These are phyloP conservation scores for Saturnispora besseyi DNA, from an alignment of 805 yeast species.

Conservation along the genomic window DNA sequence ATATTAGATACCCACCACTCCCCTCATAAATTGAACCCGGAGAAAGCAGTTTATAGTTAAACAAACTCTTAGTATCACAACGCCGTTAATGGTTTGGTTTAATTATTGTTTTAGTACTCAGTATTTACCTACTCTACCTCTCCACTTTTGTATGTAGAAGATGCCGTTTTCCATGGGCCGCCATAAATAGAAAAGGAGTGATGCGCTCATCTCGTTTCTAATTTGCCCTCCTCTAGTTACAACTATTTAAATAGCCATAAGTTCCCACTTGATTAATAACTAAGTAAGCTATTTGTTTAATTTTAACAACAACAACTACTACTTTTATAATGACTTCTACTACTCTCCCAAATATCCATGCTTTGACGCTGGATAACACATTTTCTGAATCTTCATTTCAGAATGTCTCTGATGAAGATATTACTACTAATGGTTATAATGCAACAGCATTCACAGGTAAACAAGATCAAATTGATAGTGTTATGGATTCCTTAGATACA, in stretches of 20 bases:
- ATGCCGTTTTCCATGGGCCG: background rate
- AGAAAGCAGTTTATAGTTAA: no score
- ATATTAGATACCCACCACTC: no score
- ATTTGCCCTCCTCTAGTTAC: background rate
- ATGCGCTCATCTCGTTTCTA: background rate
- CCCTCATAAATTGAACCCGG: no score
- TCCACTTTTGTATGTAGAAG: background rate
- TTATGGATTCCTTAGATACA: slow-evolving; percentile 69
- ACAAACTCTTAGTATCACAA: no score
- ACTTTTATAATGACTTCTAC: background rate
- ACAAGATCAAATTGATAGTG: slow-evolving; percentile 69
- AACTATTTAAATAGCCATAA: background rate
- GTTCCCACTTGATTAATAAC: background rate
- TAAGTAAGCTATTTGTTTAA: background rate
- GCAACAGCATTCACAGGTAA: slow-evolving; percentile 72
- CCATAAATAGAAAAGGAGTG: background rate
- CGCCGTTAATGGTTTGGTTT: no score
- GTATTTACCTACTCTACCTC: background rate
- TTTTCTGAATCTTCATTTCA: slow-evolving; percentile 29
- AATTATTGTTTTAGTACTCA: no score
- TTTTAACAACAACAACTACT: background rate
- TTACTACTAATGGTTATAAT: slow-evolving; percentile 49
- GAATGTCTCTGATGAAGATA: slow-evolving; percentile 24
- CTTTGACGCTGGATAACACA: slow-evolving; percentile 28
- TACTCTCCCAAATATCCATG: slow-evolving; percentile 11